A percentile compares a stretch with the other conserved stretches of the same genome.
These are phyloP conservation scores for Elsinoe necatrix DNA, from an alignment of 2,329 filamentous ascomycete genomes.

Conservation along the genomic window DNA sequence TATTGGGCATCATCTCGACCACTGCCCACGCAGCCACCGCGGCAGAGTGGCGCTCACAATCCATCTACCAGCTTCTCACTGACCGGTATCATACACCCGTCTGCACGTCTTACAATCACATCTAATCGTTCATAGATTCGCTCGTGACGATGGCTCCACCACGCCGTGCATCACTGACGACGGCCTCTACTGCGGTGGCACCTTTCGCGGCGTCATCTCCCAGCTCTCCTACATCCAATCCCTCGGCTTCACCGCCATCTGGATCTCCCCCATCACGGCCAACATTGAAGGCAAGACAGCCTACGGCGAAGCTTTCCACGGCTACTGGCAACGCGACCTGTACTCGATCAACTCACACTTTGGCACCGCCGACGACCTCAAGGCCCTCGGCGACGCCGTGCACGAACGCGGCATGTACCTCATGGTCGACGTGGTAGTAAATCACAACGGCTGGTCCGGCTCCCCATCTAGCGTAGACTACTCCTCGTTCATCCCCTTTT, in stretches of 20 bases:
- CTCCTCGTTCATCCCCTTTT: conserved; percentile 34
- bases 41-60: conserved; percentile 32
- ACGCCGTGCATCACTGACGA: conserved; percentile 30
- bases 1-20: neutral
- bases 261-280: conserved; percentile 50
- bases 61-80: conserved; percentile 38
- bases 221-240: conserved; percentile 56
- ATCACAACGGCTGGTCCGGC: conserved; percentile 31
- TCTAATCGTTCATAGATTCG: conserved; percentile 26
- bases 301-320: conserved; percentile 43
- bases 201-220: conserved; percentile 50
- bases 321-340: conserved; percentile 48
- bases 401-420: conserved; percentile 33
- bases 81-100: conserved; percentile 27
- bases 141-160: conserved; percentile 33
- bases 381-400: conserved; percentile 28
- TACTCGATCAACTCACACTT: conserved; percentile 34
- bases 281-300: conserved; percentile 33
- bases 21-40: conserved; percentile 16
- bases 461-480: conserved; percentile 26
- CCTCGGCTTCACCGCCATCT: conserved; percentile 50
- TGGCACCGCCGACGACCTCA: conserved; percentile 31
- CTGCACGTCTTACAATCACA: neutral
- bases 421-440: conserved; percentile 33
- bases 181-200: conserved; percentile 52